These are phyloP conservation scores for Musa balbisiana DNA, from an alignment of 202 grass and related monocot genomes.

Conservation along the genomic window DNA sequence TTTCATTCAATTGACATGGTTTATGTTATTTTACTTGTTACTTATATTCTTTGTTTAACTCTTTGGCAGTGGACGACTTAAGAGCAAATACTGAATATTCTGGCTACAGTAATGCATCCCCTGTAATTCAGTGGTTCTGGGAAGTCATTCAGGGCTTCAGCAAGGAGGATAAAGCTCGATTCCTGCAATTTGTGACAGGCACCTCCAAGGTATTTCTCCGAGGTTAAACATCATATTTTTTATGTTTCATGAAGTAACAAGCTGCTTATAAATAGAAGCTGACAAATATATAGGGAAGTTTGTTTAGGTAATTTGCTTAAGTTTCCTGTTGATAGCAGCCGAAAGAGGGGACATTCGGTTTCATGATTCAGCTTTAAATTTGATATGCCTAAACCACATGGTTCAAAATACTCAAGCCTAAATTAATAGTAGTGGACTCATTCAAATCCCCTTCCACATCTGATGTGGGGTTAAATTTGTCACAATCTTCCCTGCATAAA, in stretches of 20 bases:
- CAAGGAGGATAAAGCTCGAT: constrained; percentile 79
- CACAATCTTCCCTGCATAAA: no score
- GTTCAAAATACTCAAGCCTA: neutral
- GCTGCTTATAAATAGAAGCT: neutral
- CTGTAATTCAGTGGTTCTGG: constrained; percentile 83
- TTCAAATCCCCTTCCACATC: no score
- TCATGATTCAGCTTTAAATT: no score
- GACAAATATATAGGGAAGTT: neutral
- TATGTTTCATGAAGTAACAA: neutral
- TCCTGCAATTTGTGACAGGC: constrained; percentile 80
- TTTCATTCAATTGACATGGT: no score
- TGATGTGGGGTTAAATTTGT: no score
- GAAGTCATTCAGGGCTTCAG: constrained; percentile 61
- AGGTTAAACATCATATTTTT: neutral
- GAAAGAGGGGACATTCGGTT: no score
- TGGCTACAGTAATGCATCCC: constrained; percentile 59
- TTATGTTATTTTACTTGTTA: neutral
- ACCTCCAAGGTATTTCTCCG: constrained; percentile 61
- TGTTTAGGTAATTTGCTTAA: neutral
- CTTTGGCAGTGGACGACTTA: constrained; percentile 57
- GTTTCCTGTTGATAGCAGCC: neutral
- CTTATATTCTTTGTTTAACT: constrained; percentile 7
- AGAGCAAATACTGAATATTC: constrained; percentile 66
- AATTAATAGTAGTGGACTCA: neutral
- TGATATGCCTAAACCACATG: no score